Percentiles rank a stretch among this genome's conserved stretches.
These are phyloP conservation scores for Musa balbisiana DNA, from an alignment of 202 grass and related monocot species.

Conservation along the genomic window DNA sequence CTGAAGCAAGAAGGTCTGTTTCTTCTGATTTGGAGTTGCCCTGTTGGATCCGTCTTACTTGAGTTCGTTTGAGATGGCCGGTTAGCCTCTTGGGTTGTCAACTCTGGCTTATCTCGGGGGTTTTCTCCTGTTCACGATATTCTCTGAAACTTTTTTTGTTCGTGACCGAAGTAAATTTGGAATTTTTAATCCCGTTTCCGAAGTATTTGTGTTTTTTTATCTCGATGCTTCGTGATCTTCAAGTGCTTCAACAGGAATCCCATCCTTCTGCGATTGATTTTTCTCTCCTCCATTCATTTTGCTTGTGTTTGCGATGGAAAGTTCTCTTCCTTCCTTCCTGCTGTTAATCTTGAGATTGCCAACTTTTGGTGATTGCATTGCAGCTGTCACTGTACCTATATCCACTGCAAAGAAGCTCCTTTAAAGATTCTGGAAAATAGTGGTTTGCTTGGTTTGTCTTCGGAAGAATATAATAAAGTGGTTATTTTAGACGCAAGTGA, in stretches of 20 bases:
- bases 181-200: no score
- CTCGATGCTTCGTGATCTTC: no score
- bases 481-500: slow-evolving; percentile 10
- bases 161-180: no score
- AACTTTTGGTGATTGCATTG: neutral
- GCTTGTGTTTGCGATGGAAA: neutral
- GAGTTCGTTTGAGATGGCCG: neutral
- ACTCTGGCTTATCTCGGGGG: neutral
- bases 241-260: no score
- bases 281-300: neutral
- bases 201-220: no score
- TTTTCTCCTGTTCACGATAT: neutral
- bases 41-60: neutral
- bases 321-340: neutral
- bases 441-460: slow-evolving; percentile 26
- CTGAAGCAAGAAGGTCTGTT: neutral
- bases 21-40: neutral
- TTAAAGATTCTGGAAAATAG: slow-evolving; percentile 38
- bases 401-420: neutral
- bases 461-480: slow-evolving; percentile 44
- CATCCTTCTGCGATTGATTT: neutral
- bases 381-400: slow-evolving; percentile 8
- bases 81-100: neutral
- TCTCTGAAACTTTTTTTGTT: neutral
- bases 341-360: neutral